phyloP scores from a whole-genome alignment of 257 asterid species.

The Solanum lycopersicoides region DNA sequence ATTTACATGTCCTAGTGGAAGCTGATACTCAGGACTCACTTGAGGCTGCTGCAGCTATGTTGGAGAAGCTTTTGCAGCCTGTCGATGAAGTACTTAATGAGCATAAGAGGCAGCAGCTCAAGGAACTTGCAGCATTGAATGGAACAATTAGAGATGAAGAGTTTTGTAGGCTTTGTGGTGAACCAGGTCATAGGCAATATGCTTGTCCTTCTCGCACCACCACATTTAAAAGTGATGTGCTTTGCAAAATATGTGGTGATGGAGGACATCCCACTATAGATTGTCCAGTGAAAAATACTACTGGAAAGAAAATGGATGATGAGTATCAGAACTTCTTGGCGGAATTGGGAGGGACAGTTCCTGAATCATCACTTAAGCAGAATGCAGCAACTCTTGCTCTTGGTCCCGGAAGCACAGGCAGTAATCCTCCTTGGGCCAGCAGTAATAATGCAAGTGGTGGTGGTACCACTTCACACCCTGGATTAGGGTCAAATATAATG shows the following conservation, averaged over 20 bases:
- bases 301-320: slow-evolving; percentile 99
- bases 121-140: slow-evolving; percentile 92
- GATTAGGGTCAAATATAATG: slow-evolving; percentile 34
- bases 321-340: slow-evolving; percentile 94
- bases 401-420: slow-evolving; percentile 54
- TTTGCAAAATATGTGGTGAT: slow-evolving; percentile 92
- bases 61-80: slow-evolving; percentile 90
- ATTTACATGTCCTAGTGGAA: slow-evolving; percentile 85
- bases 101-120: slow-evolving; percentile 94
- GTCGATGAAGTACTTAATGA: slow-evolving; percentile 94
- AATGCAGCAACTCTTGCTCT: slow-evolving; percentile 60
- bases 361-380: slow-evolving; percentile 56
- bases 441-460: slow-evolving; percentile 20
- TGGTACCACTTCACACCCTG: slow-evolving; percentile 39
- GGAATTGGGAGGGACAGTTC: slow-evolving; percentile 84
- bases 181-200: slow-evolving; percentile 81
- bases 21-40: slow-evolving; percentile 90
- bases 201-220: slow-evolving; percentile 84
- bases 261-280: slow-evolving; percentile 97
- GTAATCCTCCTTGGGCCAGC: slow-evolving; percentile 84
- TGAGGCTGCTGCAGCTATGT: slow-evolving; percentile 92
- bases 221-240: slow-evolving; percentile 82
- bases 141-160: slow-evolving; percentile 98
- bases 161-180: slow-evolving; percentile 87
- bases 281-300: slow-evolving; percentile 78